Percentiles rank a stretch among this genome's conserved stretches.
phyloP scores from a whole-genome alignment of 257 asterid species.

The Lavandula angustifolia region DNA sequence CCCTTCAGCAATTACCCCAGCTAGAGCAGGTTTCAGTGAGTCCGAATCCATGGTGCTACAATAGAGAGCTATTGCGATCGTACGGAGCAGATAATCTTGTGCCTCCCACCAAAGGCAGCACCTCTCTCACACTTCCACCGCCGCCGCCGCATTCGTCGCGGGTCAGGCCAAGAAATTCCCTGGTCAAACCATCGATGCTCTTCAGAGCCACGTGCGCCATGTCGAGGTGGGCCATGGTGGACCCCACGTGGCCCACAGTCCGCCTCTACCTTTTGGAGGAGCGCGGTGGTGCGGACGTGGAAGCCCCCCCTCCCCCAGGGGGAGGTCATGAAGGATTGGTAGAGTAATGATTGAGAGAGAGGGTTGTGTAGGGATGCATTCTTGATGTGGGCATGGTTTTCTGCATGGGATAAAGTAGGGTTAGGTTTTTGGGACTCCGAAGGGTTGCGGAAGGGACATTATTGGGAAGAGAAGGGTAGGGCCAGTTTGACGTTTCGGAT shows the following conservation, averaged over 20 bases:
- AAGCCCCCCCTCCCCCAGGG: background rate
- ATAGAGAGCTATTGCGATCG: constrained; percentile 24
- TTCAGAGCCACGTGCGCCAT: too few species aligned
- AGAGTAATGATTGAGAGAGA: constrained; percentile 42
- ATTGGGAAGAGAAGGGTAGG: constrained; percentile 38
- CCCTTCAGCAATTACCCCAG: constrained; percentile 58
- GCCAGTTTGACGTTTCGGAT: too few species aligned
- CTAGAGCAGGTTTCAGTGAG: constrained; percentile 49
- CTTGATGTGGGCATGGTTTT: constrained; percentile 45
- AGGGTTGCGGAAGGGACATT: constrained; percentile 33
- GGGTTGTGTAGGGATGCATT: constrained; percentile 52
- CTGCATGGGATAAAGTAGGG: constrained; percentile 27
- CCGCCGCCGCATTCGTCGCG: too few species aligned
- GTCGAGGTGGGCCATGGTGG: too few species aligned
- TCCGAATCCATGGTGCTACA: constrained; percentile 57
- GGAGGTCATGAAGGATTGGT: constrained; percentile 36
- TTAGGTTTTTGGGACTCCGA: constrained; percentile 43
- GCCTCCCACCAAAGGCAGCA: too few species aligned
- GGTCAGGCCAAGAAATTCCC: too few species aligned
- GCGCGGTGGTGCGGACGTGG: too few species aligned
- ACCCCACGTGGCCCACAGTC: too few species aligned
- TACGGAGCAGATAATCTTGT: too few species aligned
- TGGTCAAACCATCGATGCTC: too few species aligned
- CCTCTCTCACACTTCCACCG: too few species aligned
- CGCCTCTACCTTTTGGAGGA: too few species aligned